These are phyloP conservation scores for Cladosporium sp. DNA, from an alignment of 2,329 filamentous ascomycete genomes.

Conservation along the genomic window DNA sequence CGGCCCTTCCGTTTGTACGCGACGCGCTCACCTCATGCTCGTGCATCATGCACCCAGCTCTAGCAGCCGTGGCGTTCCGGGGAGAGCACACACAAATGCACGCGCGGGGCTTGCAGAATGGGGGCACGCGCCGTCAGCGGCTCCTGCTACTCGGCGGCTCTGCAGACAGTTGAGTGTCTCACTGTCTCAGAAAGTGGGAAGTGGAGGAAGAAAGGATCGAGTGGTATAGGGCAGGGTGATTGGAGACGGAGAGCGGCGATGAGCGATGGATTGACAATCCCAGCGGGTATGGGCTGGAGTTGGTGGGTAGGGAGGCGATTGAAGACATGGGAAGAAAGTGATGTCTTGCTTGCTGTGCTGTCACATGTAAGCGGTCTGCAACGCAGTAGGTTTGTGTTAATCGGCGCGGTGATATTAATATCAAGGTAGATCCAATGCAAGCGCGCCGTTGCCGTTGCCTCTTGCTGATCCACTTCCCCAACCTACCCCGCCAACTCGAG, in stretches of 20 bases:
- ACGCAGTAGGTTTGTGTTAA: neutral
- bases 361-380: neutral
- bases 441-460: neutral
- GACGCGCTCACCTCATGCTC: neutral
- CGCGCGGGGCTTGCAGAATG: neutral
- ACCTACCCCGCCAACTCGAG: neutral
- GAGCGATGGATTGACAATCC: neutral
- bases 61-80: constrained; percentile 17
- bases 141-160: constrained; percentile 11
- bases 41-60: constrained; percentile 5
- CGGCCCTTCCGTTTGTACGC: neutral
- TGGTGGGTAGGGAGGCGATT: no score
- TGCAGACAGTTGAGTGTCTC: constrained; percentile 11
- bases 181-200: neutral
- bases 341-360: neutral
- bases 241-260: neutral
- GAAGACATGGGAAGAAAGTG: neutral
- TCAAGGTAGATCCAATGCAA: neutral
- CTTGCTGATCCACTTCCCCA: neutral
- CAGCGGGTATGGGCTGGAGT: neutral
- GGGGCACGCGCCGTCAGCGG: constrained; percentile 15
- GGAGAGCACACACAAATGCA: neutral
- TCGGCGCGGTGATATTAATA: neutral
- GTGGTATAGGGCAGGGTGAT: neutral
- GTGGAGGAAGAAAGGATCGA: neutral